phyloP scores from a whole-genome alignment of 345 rosid species.

The Erodium maritimum region DNA sequence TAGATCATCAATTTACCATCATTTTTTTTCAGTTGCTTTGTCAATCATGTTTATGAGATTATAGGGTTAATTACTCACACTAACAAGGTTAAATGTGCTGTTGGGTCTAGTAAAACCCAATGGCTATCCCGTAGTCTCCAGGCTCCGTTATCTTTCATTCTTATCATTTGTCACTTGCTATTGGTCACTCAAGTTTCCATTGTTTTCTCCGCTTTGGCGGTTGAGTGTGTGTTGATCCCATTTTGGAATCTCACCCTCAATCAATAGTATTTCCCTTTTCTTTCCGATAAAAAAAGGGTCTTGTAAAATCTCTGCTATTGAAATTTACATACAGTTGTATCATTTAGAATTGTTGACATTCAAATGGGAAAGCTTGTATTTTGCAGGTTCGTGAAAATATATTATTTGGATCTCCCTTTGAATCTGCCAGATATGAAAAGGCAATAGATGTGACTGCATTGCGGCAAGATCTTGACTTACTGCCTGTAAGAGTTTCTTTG shows the following conservation, averaged over 20 bases:
- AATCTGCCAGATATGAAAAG: slow-evolving; percentile 60
- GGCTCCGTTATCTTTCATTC: too few relatives aligned
- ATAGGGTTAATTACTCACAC: too few relatives aligned
- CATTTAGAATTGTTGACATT: neutral
- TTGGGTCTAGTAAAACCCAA: neutral
- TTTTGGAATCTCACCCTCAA: too few relatives aligned
- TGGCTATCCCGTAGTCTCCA: too few relatives aligned
- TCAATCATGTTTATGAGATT: neutral
- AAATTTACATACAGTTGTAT: neutral
- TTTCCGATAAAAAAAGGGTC: too few relatives aligned
- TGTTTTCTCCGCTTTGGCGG: too few relatives aligned
- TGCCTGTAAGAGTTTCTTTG: slow-evolving; percentile 53
- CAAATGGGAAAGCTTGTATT: neutral
- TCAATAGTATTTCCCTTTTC: too few relatives aligned
- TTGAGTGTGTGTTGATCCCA: too few relatives aligned
- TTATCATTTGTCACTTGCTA: too few relatives aligned
- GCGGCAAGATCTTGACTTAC: slow-evolving; percentile 83
- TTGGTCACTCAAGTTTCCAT: too few relatives aligned
- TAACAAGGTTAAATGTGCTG: neutral
- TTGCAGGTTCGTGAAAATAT: slow-evolving; percentile 86
- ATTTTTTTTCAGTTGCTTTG: neutral
- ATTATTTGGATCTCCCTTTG: slow-evolving; percentile 81
- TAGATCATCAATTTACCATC: neutral
- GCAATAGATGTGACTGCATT: slow-evolving; percentile 85
- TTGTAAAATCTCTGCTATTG: neutral